phyloP scores from a whole-genome alignment of 371 early-diverging fungal genomes.

The Mucor circinelloides region DNA sequence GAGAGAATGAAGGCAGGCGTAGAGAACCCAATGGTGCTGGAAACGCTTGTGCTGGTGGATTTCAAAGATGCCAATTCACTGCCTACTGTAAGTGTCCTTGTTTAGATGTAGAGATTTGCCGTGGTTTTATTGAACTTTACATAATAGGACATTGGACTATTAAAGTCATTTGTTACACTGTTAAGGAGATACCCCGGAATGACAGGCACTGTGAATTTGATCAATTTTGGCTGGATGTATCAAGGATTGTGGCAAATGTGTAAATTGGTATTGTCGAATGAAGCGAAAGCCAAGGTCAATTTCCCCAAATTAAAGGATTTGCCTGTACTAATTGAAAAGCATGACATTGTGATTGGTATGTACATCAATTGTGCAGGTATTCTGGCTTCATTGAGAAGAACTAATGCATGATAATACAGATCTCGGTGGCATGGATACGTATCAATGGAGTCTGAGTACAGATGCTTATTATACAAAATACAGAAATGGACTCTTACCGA shows the following conservation, averaged over 20 bases:
- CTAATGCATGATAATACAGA: slow-evolving; percentile 9
- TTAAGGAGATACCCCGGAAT: slow-evolving; percentile 43
- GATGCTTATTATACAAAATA: slow-evolving; percentile 22
- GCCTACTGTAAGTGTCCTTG: slow-evolving; percentile 29
- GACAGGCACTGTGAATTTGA: slow-evolving; percentile 39
- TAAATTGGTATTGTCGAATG: slow-evolving; percentile 42
- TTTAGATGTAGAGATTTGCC: background rate
- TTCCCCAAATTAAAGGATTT: slow-evolving; percentile 40
- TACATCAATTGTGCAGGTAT: background rate
- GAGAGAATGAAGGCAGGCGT: slow-evolving; percentile 19
- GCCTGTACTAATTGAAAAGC: slow-evolving; percentile 17
- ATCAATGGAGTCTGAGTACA: slow-evolving; percentile 22
- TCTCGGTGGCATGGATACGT: slow-evolving; percentile 28
- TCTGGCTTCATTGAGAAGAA: background rate
- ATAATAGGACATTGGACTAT: slow-evolving; percentile 33
- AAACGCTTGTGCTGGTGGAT: slow-evolving; percentile 38
- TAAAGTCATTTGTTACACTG: slow-evolving; percentile 34
- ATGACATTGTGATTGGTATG: slow-evolving; percentile 35
- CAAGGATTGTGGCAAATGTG: slow-evolving; percentile 55
- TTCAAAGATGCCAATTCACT: slow-evolving; percentile 41
- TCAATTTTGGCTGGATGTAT: slow-evolving; percentile 56
- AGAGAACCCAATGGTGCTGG: slow-evolving; percentile 27
- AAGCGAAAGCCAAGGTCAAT: slow-evolving; percentile 44
- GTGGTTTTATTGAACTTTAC: background rate
- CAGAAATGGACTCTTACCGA: background rate